These are phyloP conservation scores for Podila epigama DNA, from an alignment of 192 early-diverging fungal species.

Conservation along the genomic window DNA sequence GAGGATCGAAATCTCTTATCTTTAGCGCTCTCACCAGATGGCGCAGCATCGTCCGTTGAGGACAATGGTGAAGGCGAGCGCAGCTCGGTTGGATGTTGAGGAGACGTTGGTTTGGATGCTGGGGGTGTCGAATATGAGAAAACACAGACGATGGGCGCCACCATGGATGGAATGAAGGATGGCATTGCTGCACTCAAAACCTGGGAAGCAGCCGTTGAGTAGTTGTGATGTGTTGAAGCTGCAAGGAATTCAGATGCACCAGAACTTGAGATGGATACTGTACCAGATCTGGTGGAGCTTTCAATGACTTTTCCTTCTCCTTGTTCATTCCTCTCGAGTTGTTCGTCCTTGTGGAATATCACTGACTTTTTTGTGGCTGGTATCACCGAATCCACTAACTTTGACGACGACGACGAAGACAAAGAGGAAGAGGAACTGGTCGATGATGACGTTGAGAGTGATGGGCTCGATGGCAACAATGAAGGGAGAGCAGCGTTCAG, in stretches of 20 bases:
- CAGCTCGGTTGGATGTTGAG: background rate
- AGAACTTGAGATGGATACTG: constrained; percentile 23
- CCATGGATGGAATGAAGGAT: constrained; percentile 45
- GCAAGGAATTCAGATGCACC: constrained; percentile 38
- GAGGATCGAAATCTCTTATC: background rate
- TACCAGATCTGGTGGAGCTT: background rate
- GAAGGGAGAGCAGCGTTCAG: too few relatives aligned
- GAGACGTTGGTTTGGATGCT: constrained; percentile 12
- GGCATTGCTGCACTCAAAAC: constrained; percentile 29
- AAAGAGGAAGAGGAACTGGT: too few relatives aligned
- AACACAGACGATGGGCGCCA: constrained; percentile 45
- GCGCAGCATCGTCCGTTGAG: background rate
- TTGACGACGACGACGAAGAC: too few relatives aligned
- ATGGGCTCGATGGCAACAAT: too few relatives aligned
- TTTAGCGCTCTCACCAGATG: background rate
- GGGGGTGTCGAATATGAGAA: constrained; percentile 34
- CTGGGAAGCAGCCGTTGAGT: constrained; percentile 21
- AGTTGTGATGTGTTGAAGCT: constrained; percentile 41
- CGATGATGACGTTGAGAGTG: too few relatives aligned
- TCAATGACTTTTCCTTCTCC: background rate
- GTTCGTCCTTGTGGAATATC: background rate
- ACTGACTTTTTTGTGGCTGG: too few relatives aligned
- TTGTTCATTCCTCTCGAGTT: background rate
- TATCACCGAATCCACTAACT: too few relatives aligned
- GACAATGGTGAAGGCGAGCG: constrained; percentile 1